phyloP scores from a whole-genome alignment of 129 eudicot genomes.

The Centrapalus pauciflorus region DNA sequence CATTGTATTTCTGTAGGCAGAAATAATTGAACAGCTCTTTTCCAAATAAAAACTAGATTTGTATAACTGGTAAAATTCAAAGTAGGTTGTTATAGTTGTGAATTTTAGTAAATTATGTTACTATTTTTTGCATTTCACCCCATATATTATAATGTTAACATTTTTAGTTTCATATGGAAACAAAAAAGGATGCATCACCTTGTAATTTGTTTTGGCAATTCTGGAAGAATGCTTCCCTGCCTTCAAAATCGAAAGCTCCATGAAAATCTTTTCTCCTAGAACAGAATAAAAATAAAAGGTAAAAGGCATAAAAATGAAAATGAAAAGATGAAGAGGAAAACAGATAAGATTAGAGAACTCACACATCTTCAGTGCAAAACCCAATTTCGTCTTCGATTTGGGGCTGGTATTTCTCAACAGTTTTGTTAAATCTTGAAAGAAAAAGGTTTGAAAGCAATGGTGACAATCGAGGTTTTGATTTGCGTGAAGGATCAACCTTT shows the following conservation, averaged over 20 bases:
- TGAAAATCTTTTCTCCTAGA: constrained; percentile 64
- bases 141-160: too few relatives aligned
- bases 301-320: not conserved
- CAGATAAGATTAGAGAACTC: constrained; percentile 32
- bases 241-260: constrained; percentile 72
- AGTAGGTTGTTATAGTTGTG: too few relatives aligned
- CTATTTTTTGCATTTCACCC: too few relatives aligned
- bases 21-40: too few relatives aligned
- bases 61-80: too few relatives aligned
- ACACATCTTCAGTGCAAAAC: constrained; percentile 81
- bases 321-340: not conserved
- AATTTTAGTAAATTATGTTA: too few relatives aligned
- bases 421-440: constrained; percentile 52
- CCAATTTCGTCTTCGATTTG: constrained; percentile 53
- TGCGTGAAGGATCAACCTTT: constrained; percentile 12
- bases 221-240: constrained; percentile 28
- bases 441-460: constrained; percentile 50
- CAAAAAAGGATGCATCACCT: constrained; percentile 14
- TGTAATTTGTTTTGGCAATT: constrained; percentile 40
- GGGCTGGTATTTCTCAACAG: constrained; percentile 43
- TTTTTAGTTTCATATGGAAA: too few relatives aligned
- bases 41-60: too few relatives aligned
- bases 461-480: constrained; percentile 22
- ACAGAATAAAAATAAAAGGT: constrained; percentile 7
- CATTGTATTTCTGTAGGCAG: too few relatives aligned